Percentiles rank a stretch among this genome's conserved stretches.
These are phyloP conservation scores for Teunomyces cretensis DNA, from an alignment of 805 yeast species.

Conservation along the genomic window DNA sequence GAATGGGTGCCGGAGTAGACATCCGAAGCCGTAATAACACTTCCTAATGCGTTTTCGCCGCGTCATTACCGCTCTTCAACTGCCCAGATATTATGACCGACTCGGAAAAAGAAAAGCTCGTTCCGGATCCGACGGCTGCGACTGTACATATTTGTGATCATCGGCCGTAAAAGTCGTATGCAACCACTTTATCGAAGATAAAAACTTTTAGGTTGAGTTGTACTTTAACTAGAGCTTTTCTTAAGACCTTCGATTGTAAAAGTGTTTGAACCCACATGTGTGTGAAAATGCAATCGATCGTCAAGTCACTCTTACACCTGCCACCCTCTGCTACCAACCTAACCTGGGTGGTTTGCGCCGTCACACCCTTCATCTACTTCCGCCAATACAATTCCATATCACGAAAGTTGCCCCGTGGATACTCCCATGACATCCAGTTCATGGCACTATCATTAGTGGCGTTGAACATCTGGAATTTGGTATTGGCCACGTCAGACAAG, in stretches of 20 bases:
- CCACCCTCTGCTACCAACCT: not conserved
- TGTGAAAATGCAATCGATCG: not conserved
- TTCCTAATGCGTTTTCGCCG: too few species aligned
- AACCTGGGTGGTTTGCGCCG: not conserved
- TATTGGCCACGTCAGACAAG: not conserved
- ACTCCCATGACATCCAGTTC: slow-evolving; percentile 7
- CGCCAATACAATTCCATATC: slow-evolving; percentile 1
- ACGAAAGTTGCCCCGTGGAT: slow-evolving; percentile 7
- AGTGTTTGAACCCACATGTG: not conserved
- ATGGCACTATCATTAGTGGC: slow-evolving; percentile 1
- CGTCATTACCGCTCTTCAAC: too few species aligned
- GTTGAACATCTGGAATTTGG: slow-evolving; percentile 6
- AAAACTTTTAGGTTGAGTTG: not conserved
- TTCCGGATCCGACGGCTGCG: slow-evolving; percentile 4
- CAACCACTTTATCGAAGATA: not conserved
- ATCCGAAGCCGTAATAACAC: too few species aligned
- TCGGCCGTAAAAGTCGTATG: not conserved
- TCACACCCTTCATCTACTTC: not conserved
- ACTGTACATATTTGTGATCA: not conserved
- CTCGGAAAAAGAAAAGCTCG: slow-evolving; percentile 3
- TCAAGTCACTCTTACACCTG: not conserved
- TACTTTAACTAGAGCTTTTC: not conserved
- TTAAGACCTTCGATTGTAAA: too few species aligned
- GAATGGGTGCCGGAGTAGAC: too few species aligned
- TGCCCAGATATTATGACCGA: not conserved